These are phyloP conservation scores for Thalassiosira ordinaria DNA, from an alignment of 352 stramenopile genomes.

Conservation along the genomic window DNA sequence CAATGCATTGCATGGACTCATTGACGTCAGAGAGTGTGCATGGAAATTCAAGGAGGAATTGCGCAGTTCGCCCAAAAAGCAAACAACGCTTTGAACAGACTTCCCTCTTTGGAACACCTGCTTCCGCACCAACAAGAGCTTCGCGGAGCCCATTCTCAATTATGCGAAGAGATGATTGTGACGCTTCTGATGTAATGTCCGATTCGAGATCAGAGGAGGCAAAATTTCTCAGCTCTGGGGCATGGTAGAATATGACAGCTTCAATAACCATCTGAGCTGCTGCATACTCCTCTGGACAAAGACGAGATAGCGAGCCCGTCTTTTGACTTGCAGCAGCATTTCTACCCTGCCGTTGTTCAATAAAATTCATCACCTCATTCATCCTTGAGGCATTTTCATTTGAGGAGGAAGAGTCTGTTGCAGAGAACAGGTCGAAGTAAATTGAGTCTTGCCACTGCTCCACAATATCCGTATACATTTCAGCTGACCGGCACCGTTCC, in stretches of 20 bases:
- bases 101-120: slow-evolving; percentile 22
- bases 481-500: slow-evolving; percentile 33
- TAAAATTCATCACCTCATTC: slow-evolving; percentile 22
- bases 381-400: slow-evolving; percentile 22
- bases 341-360: slow-evolving; percentile 47
- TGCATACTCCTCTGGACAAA: slow-evolving; percentile 66
- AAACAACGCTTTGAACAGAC: slow-evolving; percentile 47
- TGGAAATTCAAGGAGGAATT: slow-evolving; percentile 61
- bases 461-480: slow-evolving; percentile 38
- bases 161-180: slow-evolving; percentile 59
- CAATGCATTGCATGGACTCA: slow-evolving; percentile 12
- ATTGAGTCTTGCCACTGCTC: slow-evolving; percentile 62
- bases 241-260: slow-evolving; percentile 69
- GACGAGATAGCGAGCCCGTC: slow-evolving; percentile 68
- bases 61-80: slow-evolving; percentile 28
- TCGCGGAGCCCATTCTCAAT: slow-evolving; percentile 78
- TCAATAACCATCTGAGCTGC: slow-evolving; percentile 54
- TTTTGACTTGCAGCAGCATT: slow-evolving; percentile 19
- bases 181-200: slow-evolving; percentile 46
- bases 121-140: slow-evolving; percentile 32
- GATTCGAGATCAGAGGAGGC: slow-evolving; percentile 16
- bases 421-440: slow-evolving; percentile 45
- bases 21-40: slow-evolving; percentile 1
- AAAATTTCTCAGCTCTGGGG: slow-evolving; percentile 10
- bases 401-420: slow-evolving; percentile 36